Conservation (phyloP, 2,329 filamentous ascomycete genomes). For the Shiraia bambusicola region DNA sequence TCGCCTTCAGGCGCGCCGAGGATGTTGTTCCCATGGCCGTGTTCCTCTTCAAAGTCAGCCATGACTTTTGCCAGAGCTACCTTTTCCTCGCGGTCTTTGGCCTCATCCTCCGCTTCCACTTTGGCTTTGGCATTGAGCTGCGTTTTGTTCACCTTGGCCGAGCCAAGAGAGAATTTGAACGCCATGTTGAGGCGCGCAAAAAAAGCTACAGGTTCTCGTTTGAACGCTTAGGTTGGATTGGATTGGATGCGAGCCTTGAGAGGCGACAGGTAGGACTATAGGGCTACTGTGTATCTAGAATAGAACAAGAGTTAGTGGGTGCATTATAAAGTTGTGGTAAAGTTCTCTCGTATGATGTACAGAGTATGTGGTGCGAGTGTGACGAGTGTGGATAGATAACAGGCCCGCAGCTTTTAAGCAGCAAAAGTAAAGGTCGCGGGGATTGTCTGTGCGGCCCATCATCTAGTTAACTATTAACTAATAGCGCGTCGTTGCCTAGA, state of each 20-base stretch:
- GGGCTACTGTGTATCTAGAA: no score
- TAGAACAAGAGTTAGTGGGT: no score
- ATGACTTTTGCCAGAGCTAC: slow-evolving; percentile 34
- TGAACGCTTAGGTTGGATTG: no score
- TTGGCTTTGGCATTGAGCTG: slow-evolving; percentile 29
- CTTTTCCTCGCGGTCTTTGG: slow-evolving; percentile 35
- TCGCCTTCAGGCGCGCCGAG: slow-evolving; percentile 26
- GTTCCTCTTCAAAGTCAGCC: slow-evolving; percentile 36
- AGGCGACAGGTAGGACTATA: no score
- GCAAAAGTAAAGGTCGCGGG: slow-evolving; percentile 13
- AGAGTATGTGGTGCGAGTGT: no score
- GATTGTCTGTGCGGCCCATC: slow-evolving; percentile 7
- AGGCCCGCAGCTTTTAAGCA: neutral
- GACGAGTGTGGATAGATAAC: no score
- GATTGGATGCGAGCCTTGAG: no score
- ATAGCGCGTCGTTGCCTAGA: slow-evolving; percentile 15
- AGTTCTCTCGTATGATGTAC: no score
- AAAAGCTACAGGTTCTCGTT: no score
- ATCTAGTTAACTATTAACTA: slow-evolving; percentile 11
- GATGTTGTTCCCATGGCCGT: slow-evolving; percentile 25
- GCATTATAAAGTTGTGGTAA: no score
- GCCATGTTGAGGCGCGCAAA: slow-evolving; percentile 24
- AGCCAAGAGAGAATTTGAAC: slow-evolving; percentile 33
- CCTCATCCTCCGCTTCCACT: slow-evolving; percentile 36
- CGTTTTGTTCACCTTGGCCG: slow-evolving; percentile 27